Evolutionary conservation across 1,284 basidiomycete genomes (phyloP), one percentile per base, ranked within the genome.

Genomic region (Apiotrichum gamsii): DNA sequence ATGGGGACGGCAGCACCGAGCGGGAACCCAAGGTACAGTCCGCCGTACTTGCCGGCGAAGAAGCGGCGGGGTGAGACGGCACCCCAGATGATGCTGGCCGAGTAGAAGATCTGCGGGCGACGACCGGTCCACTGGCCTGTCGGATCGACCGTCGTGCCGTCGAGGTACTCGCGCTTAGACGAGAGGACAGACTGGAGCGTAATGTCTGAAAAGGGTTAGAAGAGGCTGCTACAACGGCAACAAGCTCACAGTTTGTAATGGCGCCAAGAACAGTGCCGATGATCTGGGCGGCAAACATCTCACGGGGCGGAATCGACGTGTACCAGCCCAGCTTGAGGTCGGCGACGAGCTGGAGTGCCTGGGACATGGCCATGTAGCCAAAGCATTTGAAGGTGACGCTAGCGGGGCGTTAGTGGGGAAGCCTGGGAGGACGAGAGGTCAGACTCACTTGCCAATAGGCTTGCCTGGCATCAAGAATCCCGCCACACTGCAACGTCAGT

Each of bases 251-350:
- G 39, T 72, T 76, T 14, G 74, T 69, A 3, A 76, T 50, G 29
- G 73, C 74, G 10, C 75, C 74, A 5, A 76, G 58, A 8, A 73
- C 66, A 1, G 76, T 76, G 2, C 75, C 74, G 19, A 73, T 52
- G n/a, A 75, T 69, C 52, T 77, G 75, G 5, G 70, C 70, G 3
- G 72, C 57, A 48, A 77, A 77, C 76, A 77, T 77, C 59, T 76
- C 72, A 43, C 51, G 56, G 5, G 68, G 68, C 11, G 68, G 66
- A 19, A 70, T 69, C 1, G 65, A 69, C 19, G 64, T 70, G 47
- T 73, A 73, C 64, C 70, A 72, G 1, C 70, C 71, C 10, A 75
- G 64, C 58, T 77, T 78, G 34, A 77, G 66, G 49, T 78, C 76
- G 4, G 57, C 57, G 2, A 74, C 67, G 13, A 78, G 61, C 38